Evolutionary conservation across 2,329 filamentous ascomycete species (phyloP).

Genomic region (Cladosporium sp.): DNA sequence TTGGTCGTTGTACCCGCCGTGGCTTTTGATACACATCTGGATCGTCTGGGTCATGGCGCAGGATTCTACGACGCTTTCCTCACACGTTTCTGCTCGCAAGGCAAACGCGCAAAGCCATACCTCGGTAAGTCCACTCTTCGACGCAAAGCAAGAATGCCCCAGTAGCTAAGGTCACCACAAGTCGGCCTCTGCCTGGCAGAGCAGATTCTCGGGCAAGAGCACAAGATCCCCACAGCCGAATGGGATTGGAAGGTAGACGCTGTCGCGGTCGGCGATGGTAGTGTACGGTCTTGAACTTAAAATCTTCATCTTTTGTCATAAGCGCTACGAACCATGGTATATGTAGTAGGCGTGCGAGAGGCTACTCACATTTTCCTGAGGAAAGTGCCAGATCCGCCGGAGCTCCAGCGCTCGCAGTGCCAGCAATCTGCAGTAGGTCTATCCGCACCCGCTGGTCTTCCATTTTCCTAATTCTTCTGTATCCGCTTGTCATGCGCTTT

Average conservation of each 20-base stretch:
- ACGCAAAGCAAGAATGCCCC: background rate
- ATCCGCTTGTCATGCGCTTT: background rate
- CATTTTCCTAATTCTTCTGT: background rate
- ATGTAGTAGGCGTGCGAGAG: slow-evolving; percentile 13
- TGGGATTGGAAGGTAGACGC: slow-evolving; percentile 82
- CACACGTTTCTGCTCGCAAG: slow-evolving; percentile 62
- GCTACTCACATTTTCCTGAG: slow-evolving; percentile 27
- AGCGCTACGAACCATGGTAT: slow-evolving; percentile 20
- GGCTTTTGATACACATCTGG: slow-evolving; percentile 77
- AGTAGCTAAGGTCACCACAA: slow-evolving; percentile 33
- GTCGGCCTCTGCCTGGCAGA: slow-evolving; percentile 83
- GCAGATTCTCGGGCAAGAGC: slow-evolving; percentile 70
- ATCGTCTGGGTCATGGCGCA: slow-evolving; percentile 87
- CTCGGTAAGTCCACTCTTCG: slow-evolving; percentile 52
- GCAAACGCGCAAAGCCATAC: slow-evolving; percentile 54
- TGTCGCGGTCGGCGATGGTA: slow-evolving; percentile 38
- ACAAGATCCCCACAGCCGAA: slow-evolving; percentile 71
- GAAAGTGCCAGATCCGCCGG: slow-evolving; percentile 11
- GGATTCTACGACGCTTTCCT: slow-evolving; percentile 97
- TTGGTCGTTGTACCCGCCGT: slow-evolving; percentile 90
- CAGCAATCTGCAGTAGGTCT: background rate
- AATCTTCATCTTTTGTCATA: slow-evolving; percentile 37
- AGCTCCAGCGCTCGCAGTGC: slow-evolving; percentile 8
- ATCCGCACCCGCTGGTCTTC: background rate
- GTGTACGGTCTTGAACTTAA: slow-evolving; percentile 55